A percentile compares a stretch with the other conserved stretches of the same genome.
phyloP scores from a whole-genome alignment of 2,329 filamentous ascomycete species.

The Botryotinia globosa region DNA sequence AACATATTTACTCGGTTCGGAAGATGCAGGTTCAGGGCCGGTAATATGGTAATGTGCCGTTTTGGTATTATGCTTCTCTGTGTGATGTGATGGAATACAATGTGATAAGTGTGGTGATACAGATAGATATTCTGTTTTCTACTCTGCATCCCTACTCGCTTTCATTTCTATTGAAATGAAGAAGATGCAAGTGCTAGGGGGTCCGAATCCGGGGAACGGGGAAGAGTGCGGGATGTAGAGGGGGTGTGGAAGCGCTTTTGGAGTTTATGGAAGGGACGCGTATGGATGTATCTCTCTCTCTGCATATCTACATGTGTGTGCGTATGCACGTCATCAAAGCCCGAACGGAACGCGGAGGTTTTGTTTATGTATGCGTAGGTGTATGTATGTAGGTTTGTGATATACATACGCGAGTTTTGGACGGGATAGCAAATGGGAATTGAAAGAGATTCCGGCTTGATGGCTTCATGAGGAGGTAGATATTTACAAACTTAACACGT shows the following conservation, averaged over 20 bases:
- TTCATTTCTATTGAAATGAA: background rate
- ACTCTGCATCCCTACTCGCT: too few relatives aligned
- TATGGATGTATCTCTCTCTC: background rate
- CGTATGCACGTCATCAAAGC: background rate
- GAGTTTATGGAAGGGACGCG: background rate
- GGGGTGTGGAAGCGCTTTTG: background rate
- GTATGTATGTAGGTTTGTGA: background rate
- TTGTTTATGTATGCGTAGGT: background rate
- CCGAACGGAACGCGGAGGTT: background rate
- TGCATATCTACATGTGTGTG: background rate
- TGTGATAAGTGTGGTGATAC: background rate
- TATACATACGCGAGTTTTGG: background rate
- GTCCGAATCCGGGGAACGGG: background rate
- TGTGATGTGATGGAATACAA: background rate
- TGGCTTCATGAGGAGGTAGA: background rate
- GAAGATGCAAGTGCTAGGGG: background rate
- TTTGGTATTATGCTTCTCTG: background rate
- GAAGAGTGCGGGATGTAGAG: background rate
- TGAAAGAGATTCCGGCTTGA: background rate
- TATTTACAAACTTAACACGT: background rate
- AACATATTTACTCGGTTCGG: background rate
- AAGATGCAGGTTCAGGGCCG: constrained; percentile 8
- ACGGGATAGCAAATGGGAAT: background rate
- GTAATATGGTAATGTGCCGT: background rate
- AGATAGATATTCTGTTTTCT: background rate